Evolutionary conservation across 1,139 yeast genomes (phyloP).

Genomic region (Hyphopichia fennica): DNA sequence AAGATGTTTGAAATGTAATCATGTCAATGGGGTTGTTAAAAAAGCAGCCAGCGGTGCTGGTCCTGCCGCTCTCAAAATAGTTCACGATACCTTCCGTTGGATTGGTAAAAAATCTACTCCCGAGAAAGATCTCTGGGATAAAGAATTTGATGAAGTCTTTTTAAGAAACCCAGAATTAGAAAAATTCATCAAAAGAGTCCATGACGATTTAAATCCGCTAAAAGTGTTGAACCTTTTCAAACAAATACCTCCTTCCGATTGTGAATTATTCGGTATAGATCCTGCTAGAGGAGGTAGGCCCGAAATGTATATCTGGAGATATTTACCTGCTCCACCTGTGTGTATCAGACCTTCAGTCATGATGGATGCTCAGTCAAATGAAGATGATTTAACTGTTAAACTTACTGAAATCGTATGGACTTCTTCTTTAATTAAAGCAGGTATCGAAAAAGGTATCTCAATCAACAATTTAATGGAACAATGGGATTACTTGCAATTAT

Average conservation of each 20-base stretch:
- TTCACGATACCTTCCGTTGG: constrained; percentile 96
- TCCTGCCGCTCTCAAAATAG: constrained; percentile 89
- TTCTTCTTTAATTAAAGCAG: constrained; percentile 87
- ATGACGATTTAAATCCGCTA: constrained; percentile 93
- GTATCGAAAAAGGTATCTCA: constrained; percentile 91
- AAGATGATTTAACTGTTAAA: constrained; percentile 95
- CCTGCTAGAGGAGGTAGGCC: constrained; percentile 89
- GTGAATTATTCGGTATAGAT: constrained; percentile 90
- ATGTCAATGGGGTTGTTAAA: constrained; percentile 94
- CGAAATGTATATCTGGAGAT: constrained; percentile 95
- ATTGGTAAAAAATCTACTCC: constrained; percentile 86
- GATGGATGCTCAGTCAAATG: constrained; percentile 94
- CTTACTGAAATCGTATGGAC: constrained; percentile 97
- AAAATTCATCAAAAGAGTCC: constrained; percentile 79
- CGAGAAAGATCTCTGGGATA: constrained; percentile 85
- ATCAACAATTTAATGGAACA: constrained; percentile 94
- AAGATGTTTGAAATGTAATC: constrained; percentile 82
- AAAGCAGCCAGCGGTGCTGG: constrained; percentile 93
- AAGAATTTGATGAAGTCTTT: constrained; percentile 74
- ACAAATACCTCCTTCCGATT: constrained; percentile 80
- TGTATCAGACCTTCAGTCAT: constrained; percentile 96
- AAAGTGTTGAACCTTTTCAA: constrained; percentile 86
- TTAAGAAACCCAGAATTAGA: constrained; percentile 82
- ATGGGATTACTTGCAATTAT: constrained; percentile 95
- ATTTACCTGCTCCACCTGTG: constrained; percentile 97